Conservation (phyloP, 345 rosid genomes). For the Cardiospermum halicacabum region DNA sequence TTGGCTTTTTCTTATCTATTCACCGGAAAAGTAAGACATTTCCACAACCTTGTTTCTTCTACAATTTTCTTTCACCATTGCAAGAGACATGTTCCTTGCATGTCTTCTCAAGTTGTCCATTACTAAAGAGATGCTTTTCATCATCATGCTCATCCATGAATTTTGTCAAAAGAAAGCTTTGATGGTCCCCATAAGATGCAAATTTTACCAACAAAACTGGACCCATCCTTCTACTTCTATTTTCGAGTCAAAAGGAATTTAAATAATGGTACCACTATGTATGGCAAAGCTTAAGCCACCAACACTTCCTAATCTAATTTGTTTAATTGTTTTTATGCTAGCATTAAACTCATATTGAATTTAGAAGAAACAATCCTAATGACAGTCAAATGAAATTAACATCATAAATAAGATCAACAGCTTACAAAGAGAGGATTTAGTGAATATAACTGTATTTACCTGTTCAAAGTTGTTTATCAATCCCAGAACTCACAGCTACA, state of each 20-base stretch:
- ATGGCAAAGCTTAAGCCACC: neutral
- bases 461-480: too few species aligned
- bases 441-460: too few species aligned
- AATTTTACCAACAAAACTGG: slow-evolving; percentile 3
- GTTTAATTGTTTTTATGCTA: too few species aligned
- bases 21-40: neutral
- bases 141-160: neutral
- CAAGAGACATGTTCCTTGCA: slow-evolving; percentile 18
- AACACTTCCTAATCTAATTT: slow-evolving; percentile 2
- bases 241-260: neutral
- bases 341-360: too few species aligned
- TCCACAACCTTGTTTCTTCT: neutral
- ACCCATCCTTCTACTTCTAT: neutral
- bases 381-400: too few species aligned
- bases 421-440: too few species aligned
- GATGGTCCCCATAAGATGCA: slow-evolving; percentile 14
- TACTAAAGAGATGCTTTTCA: neutral
- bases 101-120: slow-evolving; percentile 15
- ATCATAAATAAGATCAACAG: too few species aligned
- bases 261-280: neutral
- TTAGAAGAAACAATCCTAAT: too few species aligned
- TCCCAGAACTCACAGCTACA: too few species aligned
- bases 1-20: neutral
- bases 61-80: neutral
- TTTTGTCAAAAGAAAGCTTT: slow-evolving; percentile 7